These are phyloP conservation scores for Beauveria scarabaeidicola DNA, from an alignment of 2,329 filamentous ascomycete genomes.

Conservation along the genomic window DNA sequence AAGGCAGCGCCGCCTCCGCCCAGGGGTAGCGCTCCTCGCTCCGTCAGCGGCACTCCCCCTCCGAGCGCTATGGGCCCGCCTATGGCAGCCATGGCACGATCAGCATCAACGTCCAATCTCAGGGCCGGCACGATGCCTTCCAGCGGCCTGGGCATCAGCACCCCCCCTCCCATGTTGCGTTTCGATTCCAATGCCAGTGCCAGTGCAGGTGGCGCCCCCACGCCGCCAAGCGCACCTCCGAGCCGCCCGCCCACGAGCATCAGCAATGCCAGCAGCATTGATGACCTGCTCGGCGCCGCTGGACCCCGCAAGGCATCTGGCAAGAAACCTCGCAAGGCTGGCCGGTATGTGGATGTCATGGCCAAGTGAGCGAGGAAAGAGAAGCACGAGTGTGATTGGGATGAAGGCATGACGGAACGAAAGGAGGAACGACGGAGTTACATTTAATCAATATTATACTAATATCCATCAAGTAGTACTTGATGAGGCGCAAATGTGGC, in stretches of 20 bases:
- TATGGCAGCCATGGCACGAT: conserved; percentile 15
- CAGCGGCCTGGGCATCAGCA: conserved; percentile 27
- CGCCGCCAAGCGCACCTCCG: conserved; percentile 42
- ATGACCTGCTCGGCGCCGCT: conserved; percentile 76
- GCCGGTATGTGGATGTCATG: conserved; percentile 95
- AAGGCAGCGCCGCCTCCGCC: conserved; percentile 74
- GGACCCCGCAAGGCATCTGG: conserved; percentile 55
- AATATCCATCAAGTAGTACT: not conserved
- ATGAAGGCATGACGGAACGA: conserved; percentile 5
- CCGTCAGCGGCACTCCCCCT: conserved; percentile 44
- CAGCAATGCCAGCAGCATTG: conserved; percentile 89
- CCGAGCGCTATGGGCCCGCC: conserved; percentile 29
- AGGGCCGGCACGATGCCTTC: conserved; percentile 23
- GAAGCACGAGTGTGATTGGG: not conserved
- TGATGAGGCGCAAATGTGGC: not conserved
- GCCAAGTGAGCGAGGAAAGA: conserved; percentile 44
- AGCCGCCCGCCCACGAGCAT: conserved; percentile 70
- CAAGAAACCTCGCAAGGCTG: conserved; percentile 71
- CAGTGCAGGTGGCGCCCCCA: conserved; percentile 27
- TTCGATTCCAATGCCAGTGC: conserved; percentile 40
- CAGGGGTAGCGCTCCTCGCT: conserved; percentile 47
- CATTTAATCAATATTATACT: not conserved
- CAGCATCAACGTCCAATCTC: conserved; percentile 22
- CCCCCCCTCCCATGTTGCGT: conserved; percentile 36
- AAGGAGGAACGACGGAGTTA: not conserved